Evolutionary conservation across 2,329 filamentous ascomycete genomes (phyloP).

Genomic region (Aspergillus versicolor): DNA sequence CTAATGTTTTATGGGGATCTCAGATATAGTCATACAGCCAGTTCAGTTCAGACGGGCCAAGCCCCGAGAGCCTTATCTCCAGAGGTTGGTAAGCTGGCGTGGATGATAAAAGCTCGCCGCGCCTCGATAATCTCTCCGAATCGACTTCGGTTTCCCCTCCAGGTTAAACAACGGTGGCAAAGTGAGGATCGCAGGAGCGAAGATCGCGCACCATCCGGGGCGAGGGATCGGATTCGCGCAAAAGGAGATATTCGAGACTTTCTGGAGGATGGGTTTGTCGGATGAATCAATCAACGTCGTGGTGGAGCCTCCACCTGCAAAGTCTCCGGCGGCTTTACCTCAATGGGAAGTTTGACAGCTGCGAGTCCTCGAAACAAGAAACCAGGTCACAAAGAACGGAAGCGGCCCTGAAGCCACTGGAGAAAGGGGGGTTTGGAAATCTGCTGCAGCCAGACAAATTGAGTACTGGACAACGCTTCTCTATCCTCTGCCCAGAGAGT

Average conservation of each 20-base stretch:
- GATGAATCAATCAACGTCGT: constrained; percentile 11
- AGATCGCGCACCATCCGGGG: neutral
- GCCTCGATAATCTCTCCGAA: neutral
- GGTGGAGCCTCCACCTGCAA: constrained; percentile 23
- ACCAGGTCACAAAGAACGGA: constrained; percentile 3
- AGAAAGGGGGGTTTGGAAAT: neutral
- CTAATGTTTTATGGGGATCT: neutral
- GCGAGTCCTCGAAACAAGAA: constrained; percentile 19
- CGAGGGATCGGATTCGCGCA: neutral
- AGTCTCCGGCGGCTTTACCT: constrained; percentile 30
- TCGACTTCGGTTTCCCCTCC: neutral
- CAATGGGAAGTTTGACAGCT: constrained; percentile 33
- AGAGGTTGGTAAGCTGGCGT: neutral
- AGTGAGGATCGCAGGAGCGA: neutral
- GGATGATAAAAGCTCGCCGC: neutral
- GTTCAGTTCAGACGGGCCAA: neutral
- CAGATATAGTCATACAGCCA: neutral
- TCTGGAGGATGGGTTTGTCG: constrained; percentile 2
- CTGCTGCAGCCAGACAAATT: constrained; percentile 22
- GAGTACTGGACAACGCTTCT: constrained; percentile 6
- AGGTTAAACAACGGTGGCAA: constrained; percentile 5
- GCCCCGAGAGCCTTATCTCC: neutral
- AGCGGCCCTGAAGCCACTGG: constrained; percentile 2
- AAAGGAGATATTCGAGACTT: neutral
- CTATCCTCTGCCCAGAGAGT: neutral